Conservation (phyloP, 2,329 filamentous ascomycete genomes). For the Acarospora socialis region DNA sequence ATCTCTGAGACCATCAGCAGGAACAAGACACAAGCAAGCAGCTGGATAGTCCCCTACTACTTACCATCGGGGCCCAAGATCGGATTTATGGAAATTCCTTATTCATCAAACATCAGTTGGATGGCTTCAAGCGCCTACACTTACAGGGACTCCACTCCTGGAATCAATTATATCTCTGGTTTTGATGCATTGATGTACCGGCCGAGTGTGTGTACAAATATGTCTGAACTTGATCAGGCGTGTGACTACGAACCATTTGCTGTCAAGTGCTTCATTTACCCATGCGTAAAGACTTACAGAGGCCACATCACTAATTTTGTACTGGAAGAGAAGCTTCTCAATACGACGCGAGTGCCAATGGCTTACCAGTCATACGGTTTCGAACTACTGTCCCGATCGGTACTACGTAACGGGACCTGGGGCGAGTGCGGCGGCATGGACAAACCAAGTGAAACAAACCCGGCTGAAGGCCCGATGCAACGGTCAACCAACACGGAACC, state of each 20-base stretch:
- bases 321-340: slow-evolving; percentile 1
- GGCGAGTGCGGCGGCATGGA: slow-evolving; percentile 1
- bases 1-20: neutral
- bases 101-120: neutral
- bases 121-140: slow-evolving; percentile 1
- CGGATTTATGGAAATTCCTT: neutral
- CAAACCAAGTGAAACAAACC: neutral
- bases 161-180: slow-evolving; percentile 1
- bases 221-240: neutral
- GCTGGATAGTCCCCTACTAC: neutral
- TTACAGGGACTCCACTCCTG: neutral
- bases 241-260: slow-evolving; percentile 1
- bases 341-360: slow-evolving; percentile 1
- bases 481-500: neutral
- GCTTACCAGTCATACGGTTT: slow-evolving; percentile 1
- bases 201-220: neutral
- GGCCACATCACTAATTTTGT: slow-evolving; percentile 1
- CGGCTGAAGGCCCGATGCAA: neutral
- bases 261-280: slow-evolving; percentile 1
- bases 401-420: slow-evolving; percentile 1
- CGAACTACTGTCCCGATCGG: neutral
- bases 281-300: slow-evolving; percentile 1
- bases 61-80: slow-evolving; percentile 1
- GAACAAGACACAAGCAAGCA: neutral
- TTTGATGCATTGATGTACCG: slow-evolving; percentile 1